These are phyloP conservation scores for Xylaria polymorpha DNA, from an alignment of 2,329 filamentous ascomycete species.

Conservation along the genomic window DNA sequence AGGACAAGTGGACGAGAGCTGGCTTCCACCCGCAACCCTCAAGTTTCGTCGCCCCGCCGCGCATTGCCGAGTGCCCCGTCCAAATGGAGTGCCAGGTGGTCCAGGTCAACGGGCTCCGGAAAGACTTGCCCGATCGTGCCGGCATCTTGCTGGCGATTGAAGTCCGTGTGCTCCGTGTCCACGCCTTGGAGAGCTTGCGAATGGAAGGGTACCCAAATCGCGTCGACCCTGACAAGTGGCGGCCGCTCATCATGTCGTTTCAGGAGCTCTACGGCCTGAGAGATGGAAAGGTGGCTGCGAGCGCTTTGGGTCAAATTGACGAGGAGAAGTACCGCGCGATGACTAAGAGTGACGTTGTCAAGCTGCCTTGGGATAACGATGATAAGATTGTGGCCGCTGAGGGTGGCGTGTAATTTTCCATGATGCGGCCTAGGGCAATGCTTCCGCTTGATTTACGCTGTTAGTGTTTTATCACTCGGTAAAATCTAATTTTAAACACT, in stretches of 20 bases:
- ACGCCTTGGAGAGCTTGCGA: constrained; percentile 51
- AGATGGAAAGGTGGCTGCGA: constrained; percentile 43
- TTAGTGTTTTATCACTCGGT: background rate
- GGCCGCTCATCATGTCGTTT: constrained; percentile 59
- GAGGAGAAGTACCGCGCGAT: constrained; percentile 49
- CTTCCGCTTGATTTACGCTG: constrained; percentile 1
- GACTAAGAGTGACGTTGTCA: constrained; percentile 38
- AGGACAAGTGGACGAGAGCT: constrained; percentile 54
- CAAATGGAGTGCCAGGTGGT: constrained; percentile 58
- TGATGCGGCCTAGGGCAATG: background rate
- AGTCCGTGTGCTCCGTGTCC: constrained; percentile 52
- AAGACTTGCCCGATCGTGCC: constrained; percentile 48
- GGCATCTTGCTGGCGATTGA: constrained; percentile 52
- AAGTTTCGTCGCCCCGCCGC: constrained; percentile 49
- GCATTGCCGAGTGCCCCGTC: constrained; percentile 55
- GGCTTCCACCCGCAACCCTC: constrained; percentile 52
- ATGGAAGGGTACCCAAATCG: constrained; percentile 54
- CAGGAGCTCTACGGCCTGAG: constrained; percentile 56
- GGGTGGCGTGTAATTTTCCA: constrained; percentile 6
- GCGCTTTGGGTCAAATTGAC: constrained; percentile 39
- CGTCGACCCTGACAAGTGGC: constrained; percentile 57
- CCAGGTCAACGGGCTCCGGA: constrained; percentile 49
- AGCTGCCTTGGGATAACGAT: constrained; percentile 39
- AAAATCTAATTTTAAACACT: background rate
- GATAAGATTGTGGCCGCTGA: constrained; percentile 31